Evolutionary conservation across 2,329 filamentous ascomycete species (phyloP).

Genomic region (Colletotrichum higginsianum): DNA sequence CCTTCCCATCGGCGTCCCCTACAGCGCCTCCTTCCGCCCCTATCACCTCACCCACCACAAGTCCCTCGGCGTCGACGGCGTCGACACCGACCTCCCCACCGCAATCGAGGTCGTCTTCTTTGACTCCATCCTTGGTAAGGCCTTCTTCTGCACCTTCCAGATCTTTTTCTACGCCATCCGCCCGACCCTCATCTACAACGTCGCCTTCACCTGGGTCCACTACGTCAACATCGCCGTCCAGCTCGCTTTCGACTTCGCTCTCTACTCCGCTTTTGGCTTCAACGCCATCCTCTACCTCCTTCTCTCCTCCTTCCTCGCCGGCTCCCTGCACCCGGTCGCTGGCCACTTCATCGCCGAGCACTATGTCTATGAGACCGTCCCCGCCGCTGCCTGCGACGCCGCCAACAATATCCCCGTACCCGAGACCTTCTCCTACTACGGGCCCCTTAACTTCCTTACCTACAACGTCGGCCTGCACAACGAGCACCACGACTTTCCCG

Average conservation of each 20-base stretch:
- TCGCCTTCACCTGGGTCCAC: constrained; percentile 90
- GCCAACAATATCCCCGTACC: constrained; percentile 78
- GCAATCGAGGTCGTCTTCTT: constrained; percentile 92
- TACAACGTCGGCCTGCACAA: constrained; percentile 99
- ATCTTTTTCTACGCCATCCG: constrained; percentile 98
- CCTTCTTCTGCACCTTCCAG: constrained; percentile 99
- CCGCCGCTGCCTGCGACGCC: constrained; percentile 68
- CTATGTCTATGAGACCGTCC: constrained; percentile 82
- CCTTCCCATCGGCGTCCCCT: constrained; percentile 94
- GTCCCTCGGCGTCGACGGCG: constrained; percentile 93
- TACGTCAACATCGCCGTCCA: constrained; percentile 85
- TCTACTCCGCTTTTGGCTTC: constrained; percentile 73
- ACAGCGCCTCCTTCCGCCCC: constrained; percentile 95
- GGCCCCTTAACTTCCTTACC: constrained; percentile 89
- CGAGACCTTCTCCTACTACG: constrained; percentile 98
- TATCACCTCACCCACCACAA: constrained; percentile 99
- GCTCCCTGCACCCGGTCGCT: constrained; percentile 92
- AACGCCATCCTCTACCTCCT: constrained; percentile 86
- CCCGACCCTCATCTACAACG: constrained; percentile 92
- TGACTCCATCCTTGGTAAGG: constrained; percentile 94
- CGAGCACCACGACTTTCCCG: constrained; percentile 99
- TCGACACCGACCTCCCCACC: constrained; percentile 96
- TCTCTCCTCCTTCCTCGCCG: constrained; percentile 92
- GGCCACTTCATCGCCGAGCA: constrained; percentile 99
- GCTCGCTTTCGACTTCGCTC: constrained; percentile 80